phyloP scores from a whole-genome alignment of 2,329 filamentous ascomycete genomes.

The Paecilomyces fulvus region DNA sequence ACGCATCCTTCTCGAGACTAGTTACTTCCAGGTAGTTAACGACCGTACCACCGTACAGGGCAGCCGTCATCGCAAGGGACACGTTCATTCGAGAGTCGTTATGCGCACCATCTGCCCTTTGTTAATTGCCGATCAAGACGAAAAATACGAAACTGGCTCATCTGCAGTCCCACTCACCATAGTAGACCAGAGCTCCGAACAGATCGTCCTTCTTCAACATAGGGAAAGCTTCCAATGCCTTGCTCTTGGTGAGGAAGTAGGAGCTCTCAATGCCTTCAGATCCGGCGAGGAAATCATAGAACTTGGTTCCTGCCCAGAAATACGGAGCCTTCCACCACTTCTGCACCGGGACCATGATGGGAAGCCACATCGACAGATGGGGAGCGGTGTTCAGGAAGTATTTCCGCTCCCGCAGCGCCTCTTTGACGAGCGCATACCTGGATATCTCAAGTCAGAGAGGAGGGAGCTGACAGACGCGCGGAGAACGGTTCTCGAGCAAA shows the following conservation, averaged over 20 bases:
- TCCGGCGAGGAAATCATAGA: constrained; percentile 77
- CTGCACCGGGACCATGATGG: constrained; percentile 74
- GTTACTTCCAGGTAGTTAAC: constrained; percentile 80
- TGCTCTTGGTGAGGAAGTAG: constrained; percentile 79
- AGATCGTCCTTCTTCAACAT: constrained; percentile 77
- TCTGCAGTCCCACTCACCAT: constrained; percentile 42
- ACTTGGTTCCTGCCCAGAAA: constrained; percentile 64
- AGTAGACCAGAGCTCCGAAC: constrained; percentile 78
- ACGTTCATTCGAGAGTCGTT: constrained; percentile 93
- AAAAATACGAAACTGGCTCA: neutral
- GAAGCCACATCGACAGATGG: constrained; percentile 71
- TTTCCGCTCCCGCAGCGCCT: constrained; percentile 72
- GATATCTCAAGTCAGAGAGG: neutral
- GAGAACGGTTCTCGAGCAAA: neutral
- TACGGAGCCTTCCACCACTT: constrained; percentile 78
- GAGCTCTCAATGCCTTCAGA: constrained; percentile 82
- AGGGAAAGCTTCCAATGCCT: constrained; percentile 77
- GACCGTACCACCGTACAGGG: constrained; percentile 75
- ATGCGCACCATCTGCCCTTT: constrained; percentile 63
- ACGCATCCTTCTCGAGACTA: constrained; percentile 62
- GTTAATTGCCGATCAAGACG: constrained; percentile 7
- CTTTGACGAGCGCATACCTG: constrained; percentile 62
- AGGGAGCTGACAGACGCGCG: neutral
- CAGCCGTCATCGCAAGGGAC: constrained; percentile 77
- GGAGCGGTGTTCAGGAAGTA: constrained; percentile 78